phyloP scores from a whole-genome alignment of 345 rosid species.

The Populus pruinosa region DNA sequence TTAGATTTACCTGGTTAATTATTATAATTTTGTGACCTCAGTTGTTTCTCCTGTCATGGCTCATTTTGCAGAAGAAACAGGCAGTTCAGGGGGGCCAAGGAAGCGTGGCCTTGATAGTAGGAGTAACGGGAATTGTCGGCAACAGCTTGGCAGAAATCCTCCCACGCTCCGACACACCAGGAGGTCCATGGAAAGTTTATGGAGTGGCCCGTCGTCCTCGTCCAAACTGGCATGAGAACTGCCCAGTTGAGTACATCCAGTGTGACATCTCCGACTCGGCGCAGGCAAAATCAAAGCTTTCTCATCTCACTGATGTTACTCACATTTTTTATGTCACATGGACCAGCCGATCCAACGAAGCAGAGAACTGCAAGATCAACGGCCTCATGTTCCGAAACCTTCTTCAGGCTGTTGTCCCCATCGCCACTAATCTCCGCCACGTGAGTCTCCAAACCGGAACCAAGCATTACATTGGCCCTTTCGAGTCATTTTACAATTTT shows the following conservation, averaged over 20 bases:
- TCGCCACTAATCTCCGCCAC: constrained; percentile 9
- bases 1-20: neutral
- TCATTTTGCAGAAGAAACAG: neutral
- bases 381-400: constrained; percentile 5
- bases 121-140: constrained; percentile 8
- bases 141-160: constrained; percentile 21
- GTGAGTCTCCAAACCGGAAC: constrained; percentile 6
- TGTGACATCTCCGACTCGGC: constrained; percentile 8
- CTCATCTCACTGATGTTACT: constrained; percentile 10
- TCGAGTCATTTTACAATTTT: constrained; percentile 18
- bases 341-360: constrained; percentile 1
- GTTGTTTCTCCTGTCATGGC: too few relatives aligned
- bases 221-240: constrained; percentile 12
- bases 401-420: constrained; percentile 43
- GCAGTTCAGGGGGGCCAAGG: neutral
- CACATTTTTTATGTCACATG: constrained; percentile 18
- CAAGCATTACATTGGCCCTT: constrained; percentile 58
- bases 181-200: constrained; percentile 17
- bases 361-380: constrained; percentile 10
- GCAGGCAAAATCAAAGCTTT: constrained; percentile 10
- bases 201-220: constrained; percentile 16
- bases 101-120: constrained; percentile 1
- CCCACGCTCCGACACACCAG: constrained; percentile 15
- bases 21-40: neutral
- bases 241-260: constrained; percentile 15